Evolutionary conservation across 108 stramenopile species (phyloP).

Genomic region (Cyclotella atomus): DNA sequence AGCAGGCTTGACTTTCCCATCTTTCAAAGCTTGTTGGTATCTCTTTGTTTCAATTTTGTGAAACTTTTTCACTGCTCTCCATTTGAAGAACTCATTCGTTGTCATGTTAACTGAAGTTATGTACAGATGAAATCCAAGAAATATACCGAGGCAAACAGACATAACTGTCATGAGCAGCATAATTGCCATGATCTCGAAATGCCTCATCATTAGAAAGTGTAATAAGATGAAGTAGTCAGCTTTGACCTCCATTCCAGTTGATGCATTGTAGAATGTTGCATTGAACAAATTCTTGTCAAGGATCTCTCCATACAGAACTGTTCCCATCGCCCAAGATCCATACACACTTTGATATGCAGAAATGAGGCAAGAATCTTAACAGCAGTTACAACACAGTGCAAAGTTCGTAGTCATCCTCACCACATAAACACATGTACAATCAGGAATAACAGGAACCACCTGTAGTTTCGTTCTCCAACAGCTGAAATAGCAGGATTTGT

Average conservation of each 20-base stretch:
- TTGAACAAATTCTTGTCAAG: not conserved
- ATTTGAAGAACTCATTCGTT: constrained; percentile 90
- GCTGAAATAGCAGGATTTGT: constrained; percentile 16
- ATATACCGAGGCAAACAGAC: constrained; percentile 26
- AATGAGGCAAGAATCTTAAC: constrained; percentile 65
- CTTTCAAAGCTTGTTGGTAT: constrained; percentile 63
- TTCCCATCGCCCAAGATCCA: constrained; percentile 54
- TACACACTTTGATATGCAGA: constrained; percentile 62
- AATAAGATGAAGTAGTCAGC: constrained; percentile 25
- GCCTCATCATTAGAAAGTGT: constrained; percentile 2
- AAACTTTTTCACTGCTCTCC: constrained; percentile 71
- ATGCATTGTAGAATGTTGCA: constrained; percentile 64
- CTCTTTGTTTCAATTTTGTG: constrained; percentile 62
- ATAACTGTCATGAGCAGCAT: constrained; percentile 37
- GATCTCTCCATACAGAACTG: constrained; percentile 16
- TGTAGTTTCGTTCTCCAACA: constrained; percentile 91
- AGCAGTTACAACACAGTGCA: constrained; percentile 59
- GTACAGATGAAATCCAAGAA: constrained; percentile 38
- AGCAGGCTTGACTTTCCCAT: constrained; percentile 23
- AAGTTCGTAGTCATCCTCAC: constrained; percentile 13
- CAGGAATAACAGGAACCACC: constrained; percentile 85
- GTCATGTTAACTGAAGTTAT: constrained; percentile 60
- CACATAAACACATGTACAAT: constrained; percentile 80
- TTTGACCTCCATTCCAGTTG: constrained; percentile 65
- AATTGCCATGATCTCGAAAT: constrained; percentile 21